These are phyloP conservation scores for Glycyrrhiza uralensis DNA, from an alignment of 306 rosid genomes.

Conservation along the genomic window DNA sequence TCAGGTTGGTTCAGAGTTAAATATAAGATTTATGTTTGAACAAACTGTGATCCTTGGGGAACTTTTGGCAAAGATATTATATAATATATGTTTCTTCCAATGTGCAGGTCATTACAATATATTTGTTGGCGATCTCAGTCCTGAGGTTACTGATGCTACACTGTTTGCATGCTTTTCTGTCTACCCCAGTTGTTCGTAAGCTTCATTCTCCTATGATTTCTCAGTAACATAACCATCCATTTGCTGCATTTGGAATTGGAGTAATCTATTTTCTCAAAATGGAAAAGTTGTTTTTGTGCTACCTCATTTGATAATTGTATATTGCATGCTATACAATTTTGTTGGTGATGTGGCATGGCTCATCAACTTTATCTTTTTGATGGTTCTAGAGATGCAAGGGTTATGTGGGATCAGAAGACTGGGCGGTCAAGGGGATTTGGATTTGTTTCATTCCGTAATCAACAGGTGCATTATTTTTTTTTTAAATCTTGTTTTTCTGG, in stretches of 20 bases:
- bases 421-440: slow-evolving; percentile 99
- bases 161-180: slow-evolving; percentile 95
- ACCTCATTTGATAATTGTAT: neutral
- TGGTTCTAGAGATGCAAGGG: slow-evolving; percentile 88
- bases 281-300: neutral
- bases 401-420: slow-evolving; percentile 99
- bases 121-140: slow-evolving; percentile 98
- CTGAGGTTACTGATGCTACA: slow-evolving; percentile 98
- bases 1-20: slow-evolving; percentile 57
- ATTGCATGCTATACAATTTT: neutral
- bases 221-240: neutral
- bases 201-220: slow-evolving; percentile 33
- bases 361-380: neutral
- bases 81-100: neutral
- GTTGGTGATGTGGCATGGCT: neutral
- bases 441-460: slow-evolving; percentile 89
- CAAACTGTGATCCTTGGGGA: neutral
- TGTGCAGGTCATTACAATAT: slow-evolving; percentile 91
- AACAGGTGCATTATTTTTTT: slow-evolving; percentile 57
- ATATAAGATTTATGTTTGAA: neutral
- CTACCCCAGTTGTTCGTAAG: slow-evolving; percentile 96
- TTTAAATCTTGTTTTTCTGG: neutral
- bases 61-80: slow-evolving; percentile 10
- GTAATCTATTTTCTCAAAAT: neutral
- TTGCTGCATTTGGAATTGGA: slow-evolving; percentile 7